phyloP scores from a whole-genome alignment of 495 filamentous ascomycete genomes.

The Penicillium daleae region DNA sequence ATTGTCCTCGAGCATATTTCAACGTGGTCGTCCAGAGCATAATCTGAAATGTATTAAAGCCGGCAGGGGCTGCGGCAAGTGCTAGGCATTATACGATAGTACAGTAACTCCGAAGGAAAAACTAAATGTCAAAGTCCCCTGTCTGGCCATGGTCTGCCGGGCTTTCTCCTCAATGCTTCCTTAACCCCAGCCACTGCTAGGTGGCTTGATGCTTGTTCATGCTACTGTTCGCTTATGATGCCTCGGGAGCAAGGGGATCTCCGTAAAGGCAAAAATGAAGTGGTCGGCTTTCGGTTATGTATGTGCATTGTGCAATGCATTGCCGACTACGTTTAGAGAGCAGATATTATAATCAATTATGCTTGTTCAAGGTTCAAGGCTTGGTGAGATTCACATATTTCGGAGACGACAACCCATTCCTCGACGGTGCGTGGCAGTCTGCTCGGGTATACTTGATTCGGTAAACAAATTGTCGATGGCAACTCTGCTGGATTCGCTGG shows the following conservation, averaged over 20 bases:
- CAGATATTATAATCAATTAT: constrained; percentile 15
- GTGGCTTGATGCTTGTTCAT: neutral
- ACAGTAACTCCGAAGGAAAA: neutral
- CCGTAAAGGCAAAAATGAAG: neutral
- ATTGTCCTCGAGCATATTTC: neutral
- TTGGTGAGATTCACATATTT: constrained; percentile 15
- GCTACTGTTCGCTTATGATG: neutral
- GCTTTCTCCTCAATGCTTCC: neutral
- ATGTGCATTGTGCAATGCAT: too few species aligned
- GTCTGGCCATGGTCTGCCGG: neutral
- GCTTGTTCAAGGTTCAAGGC: neutral
- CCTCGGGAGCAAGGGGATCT: constrained; percentile 25
- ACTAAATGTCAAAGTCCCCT: neutral
- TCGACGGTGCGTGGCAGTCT: constrained; percentile 12
- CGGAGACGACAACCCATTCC: constrained; percentile 19
- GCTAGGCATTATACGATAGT: neutral
- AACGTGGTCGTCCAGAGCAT: neutral
- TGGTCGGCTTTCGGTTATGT: neutral
- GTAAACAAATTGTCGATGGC: constrained; percentile 6
- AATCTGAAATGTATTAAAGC: neutral
- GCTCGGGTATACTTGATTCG: constrained; percentile 3
- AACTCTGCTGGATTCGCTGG: neutral
- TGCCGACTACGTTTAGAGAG: constrained; percentile 3
- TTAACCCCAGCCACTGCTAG: neutral
- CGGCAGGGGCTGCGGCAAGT: neutral